A percentile compares a stretch with the other conserved stretches of the same genome.
These are phyloP conservation scores for Canavalia ensiformis DNA, from an alignment of 306 rosid species.

Conservation along the genomic window DNA sequence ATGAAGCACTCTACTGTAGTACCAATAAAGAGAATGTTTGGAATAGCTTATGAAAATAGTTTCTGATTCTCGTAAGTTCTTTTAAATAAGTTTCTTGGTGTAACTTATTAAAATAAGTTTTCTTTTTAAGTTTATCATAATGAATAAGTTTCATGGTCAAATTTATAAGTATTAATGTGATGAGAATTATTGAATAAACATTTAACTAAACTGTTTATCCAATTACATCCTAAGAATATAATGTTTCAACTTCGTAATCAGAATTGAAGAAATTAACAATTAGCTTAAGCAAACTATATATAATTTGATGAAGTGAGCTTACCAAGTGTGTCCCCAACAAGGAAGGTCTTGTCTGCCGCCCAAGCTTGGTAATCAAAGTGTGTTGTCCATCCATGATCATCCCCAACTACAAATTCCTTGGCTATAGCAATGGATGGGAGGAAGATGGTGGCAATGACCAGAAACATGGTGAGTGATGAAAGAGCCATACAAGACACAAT, in stretches of 20 bases:
- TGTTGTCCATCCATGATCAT: conserved; percentile 37
- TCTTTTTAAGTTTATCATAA: too few species aligned
- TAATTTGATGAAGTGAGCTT: conserved; percentile 3
- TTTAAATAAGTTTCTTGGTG: too few species aligned
- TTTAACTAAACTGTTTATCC: too few species aligned
- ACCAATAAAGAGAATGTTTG: neutral
- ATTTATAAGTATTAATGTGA: too few species aligned
- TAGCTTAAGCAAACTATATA: neutral
- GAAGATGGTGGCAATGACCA: conserved; percentile 31
- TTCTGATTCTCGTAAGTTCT: too few species aligned
- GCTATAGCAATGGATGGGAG: conserved; percentile 31
- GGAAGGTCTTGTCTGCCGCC: conserved; percentile 37
- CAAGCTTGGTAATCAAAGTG: conserved; percentile 30
- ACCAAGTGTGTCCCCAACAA: conserved; percentile 37
- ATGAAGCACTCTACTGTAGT: neutral
- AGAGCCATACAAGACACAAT: neutral
- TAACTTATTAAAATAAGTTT: too few species aligned
- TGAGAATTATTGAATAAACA: too few species aligned
- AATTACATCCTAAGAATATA: neutral
- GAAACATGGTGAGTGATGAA: conserved; percentile 16
- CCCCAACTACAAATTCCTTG: conserved; percentile 37
- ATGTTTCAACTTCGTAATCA: neutral
- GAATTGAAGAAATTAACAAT: neutral
- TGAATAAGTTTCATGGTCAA: too few species aligned
- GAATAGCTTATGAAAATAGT: too few species aligned